These are phyloP conservation scores for Penicillium sp. DNA, from an alignment of 2,329 filamentous ascomycete genomes.

Conservation along the genomic window DNA sequence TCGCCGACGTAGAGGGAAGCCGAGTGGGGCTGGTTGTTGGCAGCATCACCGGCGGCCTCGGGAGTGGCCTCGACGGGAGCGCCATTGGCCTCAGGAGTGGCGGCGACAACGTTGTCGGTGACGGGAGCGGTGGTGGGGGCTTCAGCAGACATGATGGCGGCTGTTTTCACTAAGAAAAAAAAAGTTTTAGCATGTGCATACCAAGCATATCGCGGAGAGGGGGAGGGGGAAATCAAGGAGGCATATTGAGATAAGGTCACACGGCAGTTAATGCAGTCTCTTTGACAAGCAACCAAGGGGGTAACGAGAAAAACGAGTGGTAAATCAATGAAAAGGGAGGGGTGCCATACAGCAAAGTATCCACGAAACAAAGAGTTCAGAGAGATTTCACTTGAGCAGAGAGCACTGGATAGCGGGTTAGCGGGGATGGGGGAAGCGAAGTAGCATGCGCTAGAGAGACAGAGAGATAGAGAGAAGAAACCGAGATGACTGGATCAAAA, in stretches of 20 bases:
- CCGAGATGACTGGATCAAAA: neutral
- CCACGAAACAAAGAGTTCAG: slow-evolving; percentile 18
- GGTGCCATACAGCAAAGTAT: slow-evolving; percentile 11
- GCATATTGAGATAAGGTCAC: slow-evolving; percentile 10
- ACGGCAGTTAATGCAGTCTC: slow-evolving; percentile 14
- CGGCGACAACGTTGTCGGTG: slow-evolving; percentile 58
- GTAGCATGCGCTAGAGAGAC: neutral
- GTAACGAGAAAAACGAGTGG: slow-evolving; percentile 4
- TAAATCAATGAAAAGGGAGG: slow-evolving; percentile 7
- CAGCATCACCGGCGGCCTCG: slow-evolving; percentile 48
- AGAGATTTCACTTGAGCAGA: slow-evolving; percentile 12
- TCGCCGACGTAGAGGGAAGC: slow-evolving; percentile 98
- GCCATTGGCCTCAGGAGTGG: slow-evolving; percentile 58
- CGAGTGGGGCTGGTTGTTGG: slow-evolving; percentile 82
- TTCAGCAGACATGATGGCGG: slow-evolving; percentile 76
- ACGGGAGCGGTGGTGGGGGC: slow-evolving; percentile 71
- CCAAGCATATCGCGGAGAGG: slow-evolving; percentile 2
- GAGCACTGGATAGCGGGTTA: slow-evolving; percentile 5
- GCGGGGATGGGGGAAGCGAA: slow-evolving; percentile 1
- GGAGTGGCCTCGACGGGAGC: slow-evolving; percentile 61
- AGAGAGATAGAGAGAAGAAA: neutral
- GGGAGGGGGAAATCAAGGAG: slow-evolving; percentile 10
- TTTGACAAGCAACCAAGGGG: slow-evolving; percentile 7
- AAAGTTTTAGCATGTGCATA: slow-evolving; percentile 16
- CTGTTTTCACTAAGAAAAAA: slow-evolving; percentile 56